Conservation (phyloP, 2,329 filamentous ascomycete species). For the Fusarium sacchari region DNA sequence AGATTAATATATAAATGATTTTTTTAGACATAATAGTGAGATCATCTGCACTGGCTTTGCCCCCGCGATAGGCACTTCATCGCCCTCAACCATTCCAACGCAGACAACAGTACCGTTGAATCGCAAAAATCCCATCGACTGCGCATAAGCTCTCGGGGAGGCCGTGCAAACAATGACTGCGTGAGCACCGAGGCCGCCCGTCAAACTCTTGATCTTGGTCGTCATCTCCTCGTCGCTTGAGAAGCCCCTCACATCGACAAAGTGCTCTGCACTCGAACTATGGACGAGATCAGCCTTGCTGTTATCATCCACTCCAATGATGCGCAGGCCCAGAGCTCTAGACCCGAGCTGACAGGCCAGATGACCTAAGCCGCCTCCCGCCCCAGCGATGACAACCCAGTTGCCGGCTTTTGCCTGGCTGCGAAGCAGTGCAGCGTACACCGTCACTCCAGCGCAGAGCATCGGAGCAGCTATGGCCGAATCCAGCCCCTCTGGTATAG, state of each 20-base stretch:
- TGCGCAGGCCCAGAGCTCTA: fast-evolving
- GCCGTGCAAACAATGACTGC: neutral
- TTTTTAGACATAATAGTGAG: too few species aligned
- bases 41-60: neutral
- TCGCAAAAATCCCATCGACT: neutral
- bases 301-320: fast-evolving
- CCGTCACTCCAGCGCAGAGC: neutral
- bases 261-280: neutral
- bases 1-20: too few species aligned
- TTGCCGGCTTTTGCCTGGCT: neutral
- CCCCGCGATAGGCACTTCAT: fast-evolving
- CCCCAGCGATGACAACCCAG: neutral
- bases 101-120: neutral
- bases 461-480: neutral
- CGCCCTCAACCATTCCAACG: neutral
- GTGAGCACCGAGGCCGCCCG: fast-evolving
- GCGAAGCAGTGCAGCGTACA: neutral
- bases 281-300: neutral
- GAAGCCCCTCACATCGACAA: neutral
- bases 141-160: fast-evolving
- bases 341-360: neutral
- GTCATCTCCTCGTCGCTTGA: neutral
- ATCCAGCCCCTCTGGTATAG: neutral
- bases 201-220: fast-evolving
- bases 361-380: neutral